Conservation (phyloP, 805 yeast genomes). For the Alloascoidea hylecoeti region DNA sequence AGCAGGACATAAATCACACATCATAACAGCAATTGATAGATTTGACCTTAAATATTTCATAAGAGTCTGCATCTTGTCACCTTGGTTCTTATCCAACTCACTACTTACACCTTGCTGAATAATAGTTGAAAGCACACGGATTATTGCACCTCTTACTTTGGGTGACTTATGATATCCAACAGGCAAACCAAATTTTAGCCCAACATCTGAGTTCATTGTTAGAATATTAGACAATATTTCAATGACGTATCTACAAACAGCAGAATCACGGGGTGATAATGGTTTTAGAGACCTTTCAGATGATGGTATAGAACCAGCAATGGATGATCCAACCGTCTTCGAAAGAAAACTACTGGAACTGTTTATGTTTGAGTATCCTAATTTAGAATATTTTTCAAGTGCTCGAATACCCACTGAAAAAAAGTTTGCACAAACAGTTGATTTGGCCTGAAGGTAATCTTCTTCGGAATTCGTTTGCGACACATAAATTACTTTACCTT, state of each 20-base stretch:
- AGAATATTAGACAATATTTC: not conserved
- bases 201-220: not conserved
- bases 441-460: not conserved
- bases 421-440: not conserved
- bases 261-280: not conserved
- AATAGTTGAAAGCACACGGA: too few relatives aligned
- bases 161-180: not conserved
- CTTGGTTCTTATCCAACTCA: not conserved
- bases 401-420: not conserved
- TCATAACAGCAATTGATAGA: conserved; percentile 28
- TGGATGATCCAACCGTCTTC: not conserved
- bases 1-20: conserved; percentile 50
- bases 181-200: not conserved
- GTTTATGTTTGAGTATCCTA: not conserved
- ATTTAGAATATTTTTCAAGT: not conserved
- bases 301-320: not conserved
- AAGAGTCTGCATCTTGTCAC: not conserved
- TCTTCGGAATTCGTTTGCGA: not conserved
- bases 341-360: not conserved
- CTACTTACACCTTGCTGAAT: too few relatives aligned
- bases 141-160: too few relatives aligned
- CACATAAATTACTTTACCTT: not conserved
- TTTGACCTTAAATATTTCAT: conserved; percentile 3
- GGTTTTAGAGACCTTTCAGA: not conserved
- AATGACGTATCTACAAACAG: too few relatives aligned